Conservation (phyloP, 1,139 yeast species). For the Kurtzmaniella natalensis region DNA sequence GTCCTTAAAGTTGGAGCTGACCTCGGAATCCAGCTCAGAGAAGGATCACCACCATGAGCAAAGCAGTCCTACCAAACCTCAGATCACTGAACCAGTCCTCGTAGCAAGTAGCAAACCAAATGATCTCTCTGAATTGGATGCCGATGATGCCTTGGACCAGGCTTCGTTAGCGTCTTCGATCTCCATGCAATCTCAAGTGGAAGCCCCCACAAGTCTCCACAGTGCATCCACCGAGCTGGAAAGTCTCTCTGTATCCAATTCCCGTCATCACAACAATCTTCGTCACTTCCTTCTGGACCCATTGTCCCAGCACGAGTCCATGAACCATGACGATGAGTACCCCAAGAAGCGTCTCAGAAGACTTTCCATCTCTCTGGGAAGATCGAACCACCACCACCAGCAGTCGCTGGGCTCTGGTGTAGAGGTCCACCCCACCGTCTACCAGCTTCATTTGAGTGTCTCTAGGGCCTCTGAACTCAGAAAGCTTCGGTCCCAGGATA, state of each 20-base stretch:
- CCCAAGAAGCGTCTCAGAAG: neutral
- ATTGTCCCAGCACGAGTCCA: neutral
- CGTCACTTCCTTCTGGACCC: neutral
- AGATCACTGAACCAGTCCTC: neutral
- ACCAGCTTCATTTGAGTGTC: conserved; percentile 14
- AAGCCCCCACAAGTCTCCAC: neutral
- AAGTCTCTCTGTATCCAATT: conserved; percentile 10
- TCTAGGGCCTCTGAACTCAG: conserved; percentile 36
- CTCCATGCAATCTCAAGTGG: neutral
- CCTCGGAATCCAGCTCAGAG: conserved; percentile 3
- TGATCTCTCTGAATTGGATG: neutral
- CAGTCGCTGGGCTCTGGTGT: neutral
- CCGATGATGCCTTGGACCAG: neutral
- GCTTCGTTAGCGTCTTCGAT: conserved; percentile 1
- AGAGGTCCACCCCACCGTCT: conserved; percentile 9
- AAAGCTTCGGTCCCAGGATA: conserved; percentile 45
- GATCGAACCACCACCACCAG: too few relatives aligned
- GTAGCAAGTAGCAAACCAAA: neutral
- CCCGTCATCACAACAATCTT: neutral
- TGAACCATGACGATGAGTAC: neutral
- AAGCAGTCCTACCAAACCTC: too few relatives aligned
- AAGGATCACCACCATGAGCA: neutral
- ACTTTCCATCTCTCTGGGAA: neutral
- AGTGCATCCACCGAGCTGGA: conserved; percentile 4
- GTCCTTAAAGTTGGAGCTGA: neutral